Evolutionary conservation across 2,329 filamentous ascomycete species (phyloP).

Genomic region (Colletotrichum scovillei): DNA sequence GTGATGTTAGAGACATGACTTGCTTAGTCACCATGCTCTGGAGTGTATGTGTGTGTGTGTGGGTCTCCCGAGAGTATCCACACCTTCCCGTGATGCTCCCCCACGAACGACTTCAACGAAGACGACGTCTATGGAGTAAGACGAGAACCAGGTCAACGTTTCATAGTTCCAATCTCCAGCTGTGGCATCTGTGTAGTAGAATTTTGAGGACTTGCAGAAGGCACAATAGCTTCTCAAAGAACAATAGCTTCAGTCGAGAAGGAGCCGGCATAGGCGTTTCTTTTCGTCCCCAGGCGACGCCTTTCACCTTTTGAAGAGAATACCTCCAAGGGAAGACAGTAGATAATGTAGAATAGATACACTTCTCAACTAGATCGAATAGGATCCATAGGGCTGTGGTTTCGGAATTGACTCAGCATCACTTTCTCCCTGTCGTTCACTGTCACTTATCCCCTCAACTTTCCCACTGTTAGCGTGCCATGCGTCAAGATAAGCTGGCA

Average conservation of each 20-base stretch:
- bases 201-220: too few species aligned
- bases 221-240: background rate
- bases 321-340: background rate
- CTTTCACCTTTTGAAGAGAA: background rate
- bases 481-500: background rate
- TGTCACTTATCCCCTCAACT: background rate
- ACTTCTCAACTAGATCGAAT: background rate
- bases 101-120: background rate
- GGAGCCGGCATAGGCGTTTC: too few species aligned
- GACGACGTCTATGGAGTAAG: background rate
- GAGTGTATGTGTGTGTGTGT: background rate
- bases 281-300: too few species aligned
- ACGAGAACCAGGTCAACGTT: background rate
- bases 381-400: background rate
- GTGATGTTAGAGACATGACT: background rate
- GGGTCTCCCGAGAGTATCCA: background rate
- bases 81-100: background rate
- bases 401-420: background rate
- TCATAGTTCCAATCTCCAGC: background rate
- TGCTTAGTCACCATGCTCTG: background rate
- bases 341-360: too few species aligned
- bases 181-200: background rate
- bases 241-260: background rate
- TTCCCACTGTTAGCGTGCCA: background rate
- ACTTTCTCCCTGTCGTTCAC: background rate